These are phyloP conservation scores for Zangia roseola DNA, from an alignment of 768 basidiomycete species.

Conservation along the genomic window DNA sequence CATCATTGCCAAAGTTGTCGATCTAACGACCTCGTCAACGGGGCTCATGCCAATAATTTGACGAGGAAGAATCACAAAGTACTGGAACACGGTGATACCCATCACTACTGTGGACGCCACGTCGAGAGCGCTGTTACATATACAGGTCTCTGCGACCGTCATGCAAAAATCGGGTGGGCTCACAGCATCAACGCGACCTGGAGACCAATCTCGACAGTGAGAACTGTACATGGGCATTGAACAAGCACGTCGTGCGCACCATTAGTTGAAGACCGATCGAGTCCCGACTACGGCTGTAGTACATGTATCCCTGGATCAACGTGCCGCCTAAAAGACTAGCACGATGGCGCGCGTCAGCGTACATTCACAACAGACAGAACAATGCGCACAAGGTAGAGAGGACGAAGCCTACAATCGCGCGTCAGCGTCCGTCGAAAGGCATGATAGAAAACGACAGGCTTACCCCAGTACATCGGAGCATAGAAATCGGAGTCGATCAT, in stretches of 20 bases:
- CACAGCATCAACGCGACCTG: constrained; percentile 2
- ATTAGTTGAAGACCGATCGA: too few relatives aligned
- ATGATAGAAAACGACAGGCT: not conserved
- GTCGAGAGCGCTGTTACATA: not conserved
- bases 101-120: constrained; percentile 4
- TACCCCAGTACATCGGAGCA: constrained; percentile 3
- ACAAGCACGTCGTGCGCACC: too few relatives aligned
- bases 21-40: not conserved
- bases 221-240: too few relatives aligned
- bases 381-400: not conserved
- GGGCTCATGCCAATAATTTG: too few relatives aligned
- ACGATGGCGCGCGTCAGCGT: not conserved
- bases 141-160: too few relatives aligned
- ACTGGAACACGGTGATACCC: not conserved
- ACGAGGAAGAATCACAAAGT: not conserved
- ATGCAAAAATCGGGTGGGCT: too few relatives aligned
- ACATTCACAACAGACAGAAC: not conserved
- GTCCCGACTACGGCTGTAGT: not conserved
- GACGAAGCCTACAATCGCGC: not conserved
- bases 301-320: constrained; percentile 7
- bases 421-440: not conserved
- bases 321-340: constrained; percentile 2
- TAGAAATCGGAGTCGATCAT: too few relatives aligned
- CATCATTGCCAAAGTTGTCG: not conserved
- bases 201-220: too few relatives aligned